Conservation (phyloP, 192 early-diverging fungal species). For the Fimicolochytrium jonesii region DNA sequence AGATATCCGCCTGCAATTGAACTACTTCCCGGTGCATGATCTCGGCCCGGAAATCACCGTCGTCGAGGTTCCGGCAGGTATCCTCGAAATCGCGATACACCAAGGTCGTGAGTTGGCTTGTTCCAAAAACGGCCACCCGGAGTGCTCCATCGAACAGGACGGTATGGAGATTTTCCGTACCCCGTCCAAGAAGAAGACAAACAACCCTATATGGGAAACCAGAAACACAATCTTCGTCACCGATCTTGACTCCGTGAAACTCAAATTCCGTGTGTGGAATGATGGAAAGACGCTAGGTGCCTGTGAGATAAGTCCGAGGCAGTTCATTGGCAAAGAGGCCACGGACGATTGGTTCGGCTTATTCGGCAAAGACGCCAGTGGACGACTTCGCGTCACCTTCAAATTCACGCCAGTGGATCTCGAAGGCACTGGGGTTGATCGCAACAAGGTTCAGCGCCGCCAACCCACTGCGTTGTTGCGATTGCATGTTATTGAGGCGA, state of each 20-base stretch:
- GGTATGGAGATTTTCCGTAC: slow-evolving; percentile 38
- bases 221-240: slow-evolving; percentile 64
- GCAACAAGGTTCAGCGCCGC: slow-evolving; percentile 38
- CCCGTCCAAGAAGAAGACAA: slow-evolving; percentile 64
- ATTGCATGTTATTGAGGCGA: slow-evolving; percentile 68
- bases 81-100: slow-evolving; percentile 38
- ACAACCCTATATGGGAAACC: slow-evolving; percentile 77
- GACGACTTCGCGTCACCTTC: slow-evolving; percentile 58
- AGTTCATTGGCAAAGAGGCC: slow-evolving; percentile 37
- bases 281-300: slow-evolving; percentile 40
- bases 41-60: not conserved
- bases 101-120: slow-evolving; percentile 40
- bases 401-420: slow-evolving; percentile 82
- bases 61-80: slow-evolving; percentile 20
- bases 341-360: slow-evolving; percentile 62
- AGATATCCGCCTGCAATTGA: slow-evolving; percentile 31
- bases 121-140: slow-evolving; percentile 43
- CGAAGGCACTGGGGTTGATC: slow-evolving; percentile 49
- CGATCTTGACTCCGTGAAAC: slow-evolving; percentile 57
- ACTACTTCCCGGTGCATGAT: slow-evolving; percentile 33
- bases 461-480: slow-evolving; percentile 74
- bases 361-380: slow-evolving; percentile 38
- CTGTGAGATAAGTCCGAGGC: slow-evolving; percentile 28
- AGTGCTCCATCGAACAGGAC: slow-evolving; percentile 33
- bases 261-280: slow-evolving; percentile 62